A percentile compares a stretch with the other conserved stretches of the same genome.
Conservation (phyloP, 2,329 filamentous ascomycete species). For the Talaromyces piceae region DNA sequence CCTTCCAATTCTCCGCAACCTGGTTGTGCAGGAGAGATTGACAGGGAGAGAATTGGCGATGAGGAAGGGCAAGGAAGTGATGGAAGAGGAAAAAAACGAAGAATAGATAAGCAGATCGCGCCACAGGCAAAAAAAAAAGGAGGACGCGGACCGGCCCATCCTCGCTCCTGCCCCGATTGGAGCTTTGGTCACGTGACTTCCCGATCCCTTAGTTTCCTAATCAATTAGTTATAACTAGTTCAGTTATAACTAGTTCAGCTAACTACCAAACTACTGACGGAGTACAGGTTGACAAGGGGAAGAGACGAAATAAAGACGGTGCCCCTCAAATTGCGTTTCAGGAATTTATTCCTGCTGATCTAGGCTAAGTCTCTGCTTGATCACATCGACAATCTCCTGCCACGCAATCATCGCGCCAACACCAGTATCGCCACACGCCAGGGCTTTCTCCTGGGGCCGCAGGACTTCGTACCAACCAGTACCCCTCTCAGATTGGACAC, state of each 20-base stretch:
- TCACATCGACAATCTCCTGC: slow-evolving; percentile 61
- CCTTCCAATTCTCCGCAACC: not conserved
- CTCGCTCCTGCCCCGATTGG: not conserved
- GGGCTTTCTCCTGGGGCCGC: slow-evolving; percentile 41
- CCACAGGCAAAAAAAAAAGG: not conserved
- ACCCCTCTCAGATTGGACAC: slow-evolving; percentile 30
- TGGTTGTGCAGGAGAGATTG: not conserved
- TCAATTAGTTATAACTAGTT: no score
- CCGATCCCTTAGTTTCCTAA: no score
- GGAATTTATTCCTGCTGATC: not conserved
- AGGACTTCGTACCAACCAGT: slow-evolving; percentile 63
- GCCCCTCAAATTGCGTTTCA: no score
- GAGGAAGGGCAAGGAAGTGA: not conserved
- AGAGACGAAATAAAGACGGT: no score
- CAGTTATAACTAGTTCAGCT: no score
- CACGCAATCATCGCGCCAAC: slow-evolving; percentile 78
- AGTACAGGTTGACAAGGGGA: no score
- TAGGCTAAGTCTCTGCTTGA: slow-evolving; percentile 42
- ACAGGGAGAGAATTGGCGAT: not conserved
- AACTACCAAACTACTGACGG: no score
- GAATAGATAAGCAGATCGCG: slow-evolving; percentile 2
- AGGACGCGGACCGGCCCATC: slow-evolving; percentile 2
- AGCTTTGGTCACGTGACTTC: not conserved
- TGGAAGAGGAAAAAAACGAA: not conserved
- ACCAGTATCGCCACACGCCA: slow-evolving; percentile 81